Evolutionary conservation across 352 stramenopile species (phyloP), one percentile per base, ranked within the genome.

Genomic region (Hyaloperonospora brassicae): DNA sequence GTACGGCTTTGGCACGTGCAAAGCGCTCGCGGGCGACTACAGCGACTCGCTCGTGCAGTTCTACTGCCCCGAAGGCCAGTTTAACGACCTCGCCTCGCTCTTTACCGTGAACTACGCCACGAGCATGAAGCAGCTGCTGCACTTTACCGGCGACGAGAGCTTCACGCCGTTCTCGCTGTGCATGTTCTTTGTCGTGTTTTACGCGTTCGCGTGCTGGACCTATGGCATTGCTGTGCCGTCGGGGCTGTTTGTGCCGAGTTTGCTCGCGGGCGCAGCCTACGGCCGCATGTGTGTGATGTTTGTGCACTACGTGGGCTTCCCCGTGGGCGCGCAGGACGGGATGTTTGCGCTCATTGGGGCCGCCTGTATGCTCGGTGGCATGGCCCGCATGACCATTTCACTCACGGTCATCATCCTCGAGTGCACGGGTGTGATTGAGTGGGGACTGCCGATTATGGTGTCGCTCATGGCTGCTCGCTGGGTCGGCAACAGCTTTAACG

Each of bases 361-460:
- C 8, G 96, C 93, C 1, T 95, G 82, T 41, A 95, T 98, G 53
- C 82, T 98, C 21, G 95, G 96, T 27, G 80, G 96, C 12, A 98
- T 98, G 85, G 87, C 95, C 13, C 81, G 97, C 12, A 99, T 99
- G 96, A 98, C 96, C 5, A 98, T 99, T 46, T 98, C 88, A 9
- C 73, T 99, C 2, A 98, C 95, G 0, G 97, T 99, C 35, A 99
- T 99, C 55, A 89, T 99, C 43, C 75, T 99, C 14, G 96, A 99
- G 66, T 96, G 93, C 46, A 99, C 97, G n/a, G 95, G 96, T 27
- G 95, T 98, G 62, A 97, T 98, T 56, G 89, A 98, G 67, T 99
- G 97, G 78, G 90, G 97, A 50, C 76, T 99, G 14, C 96, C 96
- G 9, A 91, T 99, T 39, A 99, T 99, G 96, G 75, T 98, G 39